Evolutionary conservation across 345 rosid genomes (phyloP).

Genomic region (Ceriops tagal): DNA sequence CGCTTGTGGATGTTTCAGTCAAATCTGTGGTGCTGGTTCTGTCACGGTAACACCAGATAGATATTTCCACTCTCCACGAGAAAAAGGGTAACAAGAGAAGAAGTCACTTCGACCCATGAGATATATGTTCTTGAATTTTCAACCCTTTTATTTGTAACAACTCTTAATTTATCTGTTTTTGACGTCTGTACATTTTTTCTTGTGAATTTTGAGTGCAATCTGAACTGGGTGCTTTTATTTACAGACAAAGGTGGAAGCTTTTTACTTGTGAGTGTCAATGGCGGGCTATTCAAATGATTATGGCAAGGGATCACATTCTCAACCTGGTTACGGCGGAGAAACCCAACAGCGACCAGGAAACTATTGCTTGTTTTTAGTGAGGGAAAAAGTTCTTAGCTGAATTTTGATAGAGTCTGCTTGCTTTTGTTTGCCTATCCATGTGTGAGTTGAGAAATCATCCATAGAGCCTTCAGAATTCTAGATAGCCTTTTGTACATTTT

Average conservation of each 20-base stretch:
- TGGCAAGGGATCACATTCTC: slow-evolving; percentile 28
- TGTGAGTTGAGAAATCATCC: slow-evolving; percentile 6
- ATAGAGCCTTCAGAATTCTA: neutral
- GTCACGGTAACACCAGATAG: neutral
- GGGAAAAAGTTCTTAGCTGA: slow-evolving; percentile 12
- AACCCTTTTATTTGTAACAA: neutral
- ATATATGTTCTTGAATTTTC: neutral
- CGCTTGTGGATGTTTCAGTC: neutral
- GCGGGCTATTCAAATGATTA: slow-evolving; percentile 30
- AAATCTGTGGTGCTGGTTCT: neutral
- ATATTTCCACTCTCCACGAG: neutral
- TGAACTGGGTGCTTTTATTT: neutral
- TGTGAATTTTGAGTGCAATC: neutral
- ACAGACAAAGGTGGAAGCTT: neutral
- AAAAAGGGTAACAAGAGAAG: neutral
- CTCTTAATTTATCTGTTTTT: neutral
- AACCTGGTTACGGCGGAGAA: slow-evolving; percentile 29
- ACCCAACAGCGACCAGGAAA: slow-evolving; percentile 20
- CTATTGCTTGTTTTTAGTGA: slow-evolving; percentile 10
- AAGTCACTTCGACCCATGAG: neutral
- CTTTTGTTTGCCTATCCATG: neutral
- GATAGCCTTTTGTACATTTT: slow-evolving; percentile 7
- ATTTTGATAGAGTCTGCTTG: slow-evolving; percentile 14
- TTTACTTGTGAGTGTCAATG: neutral
- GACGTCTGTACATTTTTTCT: neutral